Evolutionary conservation across 257 asterid genomes (phyloP).

Genomic region (Anisodus acutangulus): DNA sequence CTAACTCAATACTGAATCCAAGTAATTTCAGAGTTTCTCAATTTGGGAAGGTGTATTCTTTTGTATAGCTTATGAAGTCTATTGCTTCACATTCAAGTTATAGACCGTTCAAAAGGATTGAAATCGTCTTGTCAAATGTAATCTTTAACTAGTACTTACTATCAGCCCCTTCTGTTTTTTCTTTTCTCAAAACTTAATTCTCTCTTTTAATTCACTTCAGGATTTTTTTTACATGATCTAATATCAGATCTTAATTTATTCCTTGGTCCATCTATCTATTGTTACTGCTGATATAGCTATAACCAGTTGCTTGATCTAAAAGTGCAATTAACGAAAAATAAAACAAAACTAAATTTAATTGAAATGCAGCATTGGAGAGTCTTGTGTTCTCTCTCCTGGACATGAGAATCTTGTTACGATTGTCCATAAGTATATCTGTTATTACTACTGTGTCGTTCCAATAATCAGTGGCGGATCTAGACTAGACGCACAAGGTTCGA

Average conservation of each 20-base stretch:
- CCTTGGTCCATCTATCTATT: not conserved
- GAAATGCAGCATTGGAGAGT: not conserved
- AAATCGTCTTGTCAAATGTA: not conserved
- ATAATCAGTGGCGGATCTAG: not conserved
- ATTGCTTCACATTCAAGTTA: not conserved
- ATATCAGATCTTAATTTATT: not conserved
- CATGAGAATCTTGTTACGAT: not conserved
- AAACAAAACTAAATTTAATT: not conserved
- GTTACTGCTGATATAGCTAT: not conserved
- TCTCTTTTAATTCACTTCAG: not conserved
- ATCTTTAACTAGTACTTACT: conserved; percentile 18
- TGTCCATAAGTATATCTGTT: not conserved
- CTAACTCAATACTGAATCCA: not conserved
- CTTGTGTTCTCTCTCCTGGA: not conserved
- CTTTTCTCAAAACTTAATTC: not conserved
- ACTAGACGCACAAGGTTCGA: not conserved
- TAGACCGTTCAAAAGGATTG: not conserved
- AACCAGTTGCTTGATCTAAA: not conserved
- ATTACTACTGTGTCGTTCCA: not conserved
- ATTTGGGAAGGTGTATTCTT: not conserved
- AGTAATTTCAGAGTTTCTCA: not conserved
- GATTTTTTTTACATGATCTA: not conserved
- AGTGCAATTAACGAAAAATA: not conserved
- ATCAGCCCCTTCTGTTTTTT: not conserved
- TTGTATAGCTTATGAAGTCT: not conserved